Evolutionary conservation across 768 basidiomycete genomes (phyloP).

Genomic region (Pholiota microspora): DNA sequence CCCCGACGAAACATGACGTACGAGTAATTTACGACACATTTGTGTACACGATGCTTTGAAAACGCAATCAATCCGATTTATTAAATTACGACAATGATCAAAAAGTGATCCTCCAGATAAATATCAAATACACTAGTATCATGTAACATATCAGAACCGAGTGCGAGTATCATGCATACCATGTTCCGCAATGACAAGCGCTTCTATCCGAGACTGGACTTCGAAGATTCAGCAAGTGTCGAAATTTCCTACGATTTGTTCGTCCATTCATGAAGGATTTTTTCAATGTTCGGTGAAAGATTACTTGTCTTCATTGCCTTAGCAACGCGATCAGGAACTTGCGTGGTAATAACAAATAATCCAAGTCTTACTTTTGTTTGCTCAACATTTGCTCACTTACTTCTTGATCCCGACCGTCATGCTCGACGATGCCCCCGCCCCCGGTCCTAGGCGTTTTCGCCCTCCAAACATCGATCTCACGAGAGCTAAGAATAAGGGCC

Average conservation of each 20-base stretch:
- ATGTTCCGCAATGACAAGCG: no score
- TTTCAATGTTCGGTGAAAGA: neutral
- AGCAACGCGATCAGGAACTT: neutral
- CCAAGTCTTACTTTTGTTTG: constrained; percentile 1
- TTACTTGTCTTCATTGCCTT: constrained; percentile 1
- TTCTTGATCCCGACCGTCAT: constrained; percentile 8
- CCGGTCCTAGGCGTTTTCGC: constrained; percentile 38
- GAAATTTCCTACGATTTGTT: neutral
- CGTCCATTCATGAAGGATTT: neutral
- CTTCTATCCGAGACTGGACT: no score
- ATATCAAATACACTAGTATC: no score
- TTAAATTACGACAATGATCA: neutral
- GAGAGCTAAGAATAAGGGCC: constrained; percentile 29
- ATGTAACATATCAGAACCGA: no score
- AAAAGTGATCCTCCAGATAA: no score
- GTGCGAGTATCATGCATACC: no score
- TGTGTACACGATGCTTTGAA: no score
- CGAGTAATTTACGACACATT: neutral
- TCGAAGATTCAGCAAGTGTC: neutral
- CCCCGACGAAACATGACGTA: neutral
- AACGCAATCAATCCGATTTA: neutral
- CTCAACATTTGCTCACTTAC: neutral
- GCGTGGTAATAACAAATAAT: neutral
- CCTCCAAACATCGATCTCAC: constrained; percentile 52
- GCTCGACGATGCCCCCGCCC: constrained; percentile 16